Evolutionary conservation across 768 basidiomycete genomes (phyloP), one percentile per base, ranked within the genome.

Genomic region (Saitozyma podzolica): DNA sequence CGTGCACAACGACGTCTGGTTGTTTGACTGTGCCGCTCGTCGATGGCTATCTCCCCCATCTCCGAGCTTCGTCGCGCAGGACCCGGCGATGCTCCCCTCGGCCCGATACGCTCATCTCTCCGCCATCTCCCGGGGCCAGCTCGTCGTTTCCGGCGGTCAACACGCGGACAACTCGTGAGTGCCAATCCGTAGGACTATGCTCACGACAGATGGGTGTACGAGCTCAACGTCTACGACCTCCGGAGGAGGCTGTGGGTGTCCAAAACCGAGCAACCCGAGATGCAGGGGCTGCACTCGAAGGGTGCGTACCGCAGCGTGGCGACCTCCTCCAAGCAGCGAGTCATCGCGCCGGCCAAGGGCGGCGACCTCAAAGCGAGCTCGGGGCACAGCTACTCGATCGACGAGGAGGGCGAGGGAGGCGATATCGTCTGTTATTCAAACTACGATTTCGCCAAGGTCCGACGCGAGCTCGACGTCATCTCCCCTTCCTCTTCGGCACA

Each of bases 291-390:
- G n/a, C 92, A 97, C 80, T 92, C 72, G 11, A 76, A 92, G 75
- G 95, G 95, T 3, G 94, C 94, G 0, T 98, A 98, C 79, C 89
- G 95, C 58, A 91, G 90, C 68, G 91, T 97, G 29, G 91, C 92
- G 0, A 89, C 94, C 17, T 87, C 90, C 1, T 86, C 88, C 10
- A 83, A 83, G 63, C 83, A 84, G 50, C 88, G 92, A 53, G 87
- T 90, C 40, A 80, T 87, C 45, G 82, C 88, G 1, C 86, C 88
- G 57, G 85, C 88, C 9, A 88, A 90, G 64, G 67, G 78, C 13
- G 59, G 55, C 40, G 59, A 17, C 80, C 86, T 16, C 85, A 89
- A 70, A 82, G 83, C 41, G 13, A 56, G 20, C 39, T 58, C 59
- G 81, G 90, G 59, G 78, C 84, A 42, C 87, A 91, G 75, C 83